Conservation (phyloP, 164 flowering plant species). For the Chimonanthus salicifolius region DNA sequence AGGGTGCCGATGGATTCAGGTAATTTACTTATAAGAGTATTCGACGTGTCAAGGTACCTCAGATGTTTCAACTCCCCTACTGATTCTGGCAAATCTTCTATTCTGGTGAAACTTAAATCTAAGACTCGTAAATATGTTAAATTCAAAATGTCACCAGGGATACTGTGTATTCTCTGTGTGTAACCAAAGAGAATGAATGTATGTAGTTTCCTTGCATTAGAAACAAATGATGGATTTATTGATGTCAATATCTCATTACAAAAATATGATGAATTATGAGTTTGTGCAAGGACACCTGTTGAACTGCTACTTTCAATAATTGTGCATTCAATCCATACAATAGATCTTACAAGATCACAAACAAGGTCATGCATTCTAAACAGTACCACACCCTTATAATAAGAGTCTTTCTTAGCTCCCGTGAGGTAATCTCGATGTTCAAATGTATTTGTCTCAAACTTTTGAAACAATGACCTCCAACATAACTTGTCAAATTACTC, state of each 20-base stretch:
- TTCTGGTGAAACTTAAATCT: neutral
- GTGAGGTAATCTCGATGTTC: too few species aligned
- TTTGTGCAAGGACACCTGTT: neutral
- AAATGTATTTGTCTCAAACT: neutral
- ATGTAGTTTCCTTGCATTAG: too few species aligned
- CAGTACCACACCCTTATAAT: too few species aligned
- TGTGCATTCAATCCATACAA: neutral
- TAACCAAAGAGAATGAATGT: neutral
- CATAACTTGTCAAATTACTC: neutral
- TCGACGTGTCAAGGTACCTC: slow-evolving; percentile 1
- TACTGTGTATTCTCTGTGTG: neutral
- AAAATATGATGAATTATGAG: too few species aligned
- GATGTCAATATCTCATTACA: too few species aligned
- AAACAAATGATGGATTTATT: too few species aligned
- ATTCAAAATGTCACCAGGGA: neutral
- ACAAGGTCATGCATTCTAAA: slow-evolving; percentile 4
- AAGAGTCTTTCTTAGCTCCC: neutral
- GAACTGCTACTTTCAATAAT: neutral
- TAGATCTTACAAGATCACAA: neutral
- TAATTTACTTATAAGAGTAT: neutral
- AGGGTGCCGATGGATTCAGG: slow-evolving; percentile 20
- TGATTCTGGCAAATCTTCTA: neutral
- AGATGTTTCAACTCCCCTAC: slow-evolving; percentile 5
- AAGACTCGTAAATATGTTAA: neutral
- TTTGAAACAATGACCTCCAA: neutral